Percentiles rank a stretch among this genome's conserved stretches.
Conservation (phyloP, 2,329 filamentous ascomycete genomes). For the Parascedosporium putredinis region DNA sequence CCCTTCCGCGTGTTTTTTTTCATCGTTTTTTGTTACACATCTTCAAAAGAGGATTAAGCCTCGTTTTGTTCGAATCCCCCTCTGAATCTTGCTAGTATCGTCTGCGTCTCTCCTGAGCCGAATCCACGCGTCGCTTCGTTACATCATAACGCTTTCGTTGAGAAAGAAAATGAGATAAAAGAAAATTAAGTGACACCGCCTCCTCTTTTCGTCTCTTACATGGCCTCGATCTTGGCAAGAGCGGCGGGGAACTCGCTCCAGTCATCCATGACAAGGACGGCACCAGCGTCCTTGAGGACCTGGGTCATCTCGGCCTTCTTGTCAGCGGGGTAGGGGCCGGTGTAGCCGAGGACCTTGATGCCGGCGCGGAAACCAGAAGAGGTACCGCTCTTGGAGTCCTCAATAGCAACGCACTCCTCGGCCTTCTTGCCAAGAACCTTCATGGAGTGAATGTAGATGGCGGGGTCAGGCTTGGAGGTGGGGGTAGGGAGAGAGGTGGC, state of each 20-base stretch:
- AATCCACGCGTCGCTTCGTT: slow-evolving; percentile 1
- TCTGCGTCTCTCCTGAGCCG: background rate
- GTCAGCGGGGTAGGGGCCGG: slow-evolving; percentile 58
- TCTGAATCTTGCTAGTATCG: background rate
- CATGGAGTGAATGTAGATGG: slow-evolving; percentile 73
- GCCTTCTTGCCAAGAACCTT: slow-evolving; percentile 61
- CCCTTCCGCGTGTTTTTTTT: too few relatives aligned
- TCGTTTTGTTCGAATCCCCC: background rate
- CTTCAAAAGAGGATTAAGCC: background rate
- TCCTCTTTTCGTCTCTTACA: slow-evolving; percentile 14
- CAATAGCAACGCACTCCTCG: slow-evolving; percentile 66
- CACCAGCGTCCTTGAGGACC: slow-evolving; percentile 49
- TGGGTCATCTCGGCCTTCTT: slow-evolving; percentile 57
- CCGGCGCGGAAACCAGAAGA: slow-evolving; percentile 62
- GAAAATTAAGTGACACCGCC: slow-evolving; percentile 3
- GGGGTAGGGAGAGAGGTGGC: slow-evolving; percentile 67
- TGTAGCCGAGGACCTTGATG: slow-evolving; percentile 76
- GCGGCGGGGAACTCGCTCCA: slow-evolving; percentile 45
- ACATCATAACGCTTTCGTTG: background rate
- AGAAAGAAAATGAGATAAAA: background rate
- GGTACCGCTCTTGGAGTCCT: slow-evolving; percentile 82
- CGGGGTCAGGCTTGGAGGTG: slow-evolving; percentile 85
- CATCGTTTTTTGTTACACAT: background rate
- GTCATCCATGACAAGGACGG: slow-evolving; percentile 49
- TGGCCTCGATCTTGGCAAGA: slow-evolving; percentile 35